A percentile compares a stretch with the other conserved stretches of the same genome.
Evolutionary conservation across 2,329 filamentous ascomycete genomes (phyloP).

Genomic region (Fusarium haematococcum): DNA sequence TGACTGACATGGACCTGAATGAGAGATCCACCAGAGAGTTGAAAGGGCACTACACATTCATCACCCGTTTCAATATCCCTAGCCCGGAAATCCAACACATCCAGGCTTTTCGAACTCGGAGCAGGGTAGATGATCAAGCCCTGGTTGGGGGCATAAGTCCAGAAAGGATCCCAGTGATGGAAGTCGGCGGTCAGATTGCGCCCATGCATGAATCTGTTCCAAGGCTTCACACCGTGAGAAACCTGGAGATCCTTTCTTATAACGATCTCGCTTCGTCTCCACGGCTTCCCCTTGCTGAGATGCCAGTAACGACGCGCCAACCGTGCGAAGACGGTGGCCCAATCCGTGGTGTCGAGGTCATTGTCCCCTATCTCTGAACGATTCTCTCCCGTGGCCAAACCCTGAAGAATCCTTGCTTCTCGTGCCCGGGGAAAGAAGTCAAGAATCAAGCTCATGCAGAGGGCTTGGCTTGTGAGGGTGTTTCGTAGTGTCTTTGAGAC

Average conservation of each 20-base stretch:
- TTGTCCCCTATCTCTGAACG: background rate
- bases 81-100: conserved; percentile 53
- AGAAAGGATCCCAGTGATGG: conserved; percentile 61
- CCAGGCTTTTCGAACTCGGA: conserved; percentile 3
- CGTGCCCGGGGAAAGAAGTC: conserved; percentile 64
- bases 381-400: conserved; percentile 16
- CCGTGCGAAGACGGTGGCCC: conserved; percentile 58
- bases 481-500: conserved; percentile 62
- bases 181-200: conserved; percentile 55
- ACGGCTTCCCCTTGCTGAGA: conserved; percentile 61
- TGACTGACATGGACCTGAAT: conserved; percentile 66
- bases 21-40: conserved; percentile 60
- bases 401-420: conserved; percentile 60
- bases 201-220: conserved; percentile 58
- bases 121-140: conserved; percentile 67
- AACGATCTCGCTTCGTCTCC: conserved; percentile 42
- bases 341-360: conserved; percentile 46
- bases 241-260: conserved; percentile 34
- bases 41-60: conserved; percentile 63
- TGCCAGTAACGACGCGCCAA: conserved; percentile 67
- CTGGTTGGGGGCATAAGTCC: conserved; percentile 66
- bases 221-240: conserved; percentile 55
- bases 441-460: conserved; percentile 61
- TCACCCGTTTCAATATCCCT: conserved; percentile 62
- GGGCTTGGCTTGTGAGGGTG: conserved; percentile 61